Evolutionary conservation across 202 grass and related monocot genomes (phyloP).

Genomic region (Brachypodium distachyon): DNA sequence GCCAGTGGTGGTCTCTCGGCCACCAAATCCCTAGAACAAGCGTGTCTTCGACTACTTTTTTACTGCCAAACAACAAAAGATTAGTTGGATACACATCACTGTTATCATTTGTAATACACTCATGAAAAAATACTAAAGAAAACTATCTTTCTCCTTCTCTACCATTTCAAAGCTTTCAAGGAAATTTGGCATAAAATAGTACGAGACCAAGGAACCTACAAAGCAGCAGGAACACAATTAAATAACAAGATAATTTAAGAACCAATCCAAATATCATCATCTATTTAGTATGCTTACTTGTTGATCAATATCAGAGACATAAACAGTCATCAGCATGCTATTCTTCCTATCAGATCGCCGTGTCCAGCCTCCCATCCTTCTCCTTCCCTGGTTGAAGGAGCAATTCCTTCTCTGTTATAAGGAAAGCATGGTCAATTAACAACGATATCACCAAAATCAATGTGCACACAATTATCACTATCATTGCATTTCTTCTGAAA

Average conservation of each 20-base stretch:
- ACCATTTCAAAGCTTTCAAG: too few relatives aligned
- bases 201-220: too few relatives aligned
- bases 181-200: too few relatives aligned
- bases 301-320: conserved; percentile 95
- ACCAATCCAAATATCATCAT: background rate
- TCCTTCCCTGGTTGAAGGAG: conserved; percentile 46
- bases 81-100: too few relatives aligned
- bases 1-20: too few relatives aligned
- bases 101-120: too few relatives aligned
- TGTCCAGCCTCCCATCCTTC: conserved; percentile 38
- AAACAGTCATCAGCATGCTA: conserved; percentile 79
- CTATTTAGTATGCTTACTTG: conserved; percentile 41
- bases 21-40: too few relatives aligned
- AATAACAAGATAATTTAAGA: conserved; percentile 9
- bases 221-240: conserved; percentile 17
- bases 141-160: too few relatives aligned
- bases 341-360: conserved; percentile 62
- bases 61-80: too few relatives aligned
- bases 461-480: too few relatives aligned
- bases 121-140: too few relatives aligned
- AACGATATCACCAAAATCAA: background rate
- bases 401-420: conserved; percentile 48
- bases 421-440: conserved; percentile 2
- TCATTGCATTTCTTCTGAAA: background rate
- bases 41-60: too few relatives aligned